A percentile compares a stretch with the other conserved stretches of the same genome.
These are phyloP conservation scores for Solanum habrochaites DNA, from an alignment of 257 asterid genomes.

Conservation along the genomic window DNA sequence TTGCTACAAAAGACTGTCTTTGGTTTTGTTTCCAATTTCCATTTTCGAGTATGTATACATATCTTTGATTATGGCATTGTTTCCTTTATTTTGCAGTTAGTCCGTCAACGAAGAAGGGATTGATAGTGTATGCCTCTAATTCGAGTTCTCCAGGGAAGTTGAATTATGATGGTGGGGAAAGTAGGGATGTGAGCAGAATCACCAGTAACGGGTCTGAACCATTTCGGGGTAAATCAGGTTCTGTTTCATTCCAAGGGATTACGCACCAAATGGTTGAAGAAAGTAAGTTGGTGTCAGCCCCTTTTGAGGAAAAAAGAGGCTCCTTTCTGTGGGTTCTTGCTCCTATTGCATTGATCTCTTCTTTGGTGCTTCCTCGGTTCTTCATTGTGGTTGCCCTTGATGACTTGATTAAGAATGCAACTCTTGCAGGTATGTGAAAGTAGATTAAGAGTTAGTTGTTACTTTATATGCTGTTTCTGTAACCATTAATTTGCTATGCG, in stretches of 20 bases:
- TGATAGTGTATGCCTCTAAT: conserved; percentile 11
- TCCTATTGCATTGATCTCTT: conserved; percentile 64
- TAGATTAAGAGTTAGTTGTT: not conserved
- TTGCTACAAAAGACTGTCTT: not conserved
- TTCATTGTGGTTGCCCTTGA: conserved; percentile 42
- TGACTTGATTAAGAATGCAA: conserved; percentile 44
- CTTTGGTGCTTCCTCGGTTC: conserved; percentile 58
- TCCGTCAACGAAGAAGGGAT: conserved; percentile 22
- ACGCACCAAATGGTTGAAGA: conserved; percentile 74
- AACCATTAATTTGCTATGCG: not conserved
- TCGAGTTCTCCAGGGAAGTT: conserved; percentile 1
- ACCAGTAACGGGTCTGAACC: conserved; percentile 37
- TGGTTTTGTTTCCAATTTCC: not conserved
- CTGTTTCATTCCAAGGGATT: conserved; percentile 62
- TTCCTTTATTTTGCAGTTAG: conserved; percentile 9
- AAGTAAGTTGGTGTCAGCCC: conserved; percentile 53
- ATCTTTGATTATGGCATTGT: not conserved
- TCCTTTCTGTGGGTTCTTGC: conserved; percentile 75
- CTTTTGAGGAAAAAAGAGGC: conserved; percentile 45
- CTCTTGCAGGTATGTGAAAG: conserved; percentile 43
- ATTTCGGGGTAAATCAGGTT: conserved; percentile 73
- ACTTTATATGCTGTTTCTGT: not conserved
- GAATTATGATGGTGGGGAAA: conserved; percentile 23
- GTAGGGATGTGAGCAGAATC: conserved; percentile 20
- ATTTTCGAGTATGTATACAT: not conserved